A percentile compares a stretch with the other conserved stretches of the same genome.
Conservation (phyloP, 306 rosid species). For the Gleditsia sinensis region DNA sequence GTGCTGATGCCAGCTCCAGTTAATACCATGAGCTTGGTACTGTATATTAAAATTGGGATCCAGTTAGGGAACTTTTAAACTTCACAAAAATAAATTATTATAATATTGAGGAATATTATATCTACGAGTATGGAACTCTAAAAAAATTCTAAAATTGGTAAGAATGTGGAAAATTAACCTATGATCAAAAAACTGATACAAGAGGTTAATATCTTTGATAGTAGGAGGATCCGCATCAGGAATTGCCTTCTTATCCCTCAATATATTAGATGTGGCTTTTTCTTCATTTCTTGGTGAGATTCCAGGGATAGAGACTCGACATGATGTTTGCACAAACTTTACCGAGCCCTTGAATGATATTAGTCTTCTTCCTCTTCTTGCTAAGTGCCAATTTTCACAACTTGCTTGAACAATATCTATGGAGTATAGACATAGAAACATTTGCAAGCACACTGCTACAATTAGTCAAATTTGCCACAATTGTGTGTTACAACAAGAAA, state of each 20-base stretch:
- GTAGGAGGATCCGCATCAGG: constrained; percentile 92
- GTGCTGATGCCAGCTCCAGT: constrained; percentile 97
- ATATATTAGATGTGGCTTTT: constrained; percentile 38
- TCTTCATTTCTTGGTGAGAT: constrained; percentile 38
- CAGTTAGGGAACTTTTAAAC: constrained; percentile 17
- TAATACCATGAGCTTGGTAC: constrained; percentile 71
- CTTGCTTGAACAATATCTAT: constrained; percentile 46
- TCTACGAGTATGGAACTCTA: not conserved
- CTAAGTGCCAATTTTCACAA: constrained; percentile 39
- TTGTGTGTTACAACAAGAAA: not conserved
- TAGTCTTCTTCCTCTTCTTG: constrained; percentile 41
- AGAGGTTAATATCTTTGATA: constrained; percentile 57
- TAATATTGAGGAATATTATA: constrained; percentile 1
- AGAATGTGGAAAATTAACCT: constrained; percentile 52
- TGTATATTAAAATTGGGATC: constrained; percentile 42
- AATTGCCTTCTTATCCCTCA: constrained; percentile 63
- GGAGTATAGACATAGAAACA: not conserved
- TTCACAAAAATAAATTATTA: not conserved
- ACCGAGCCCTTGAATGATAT: constrained; percentile 41
- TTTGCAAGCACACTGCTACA: not conserved
- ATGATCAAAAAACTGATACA: constrained; percentile 69
- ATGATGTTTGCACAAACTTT: constrained; percentile 59
- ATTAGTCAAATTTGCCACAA: constrained; percentile 16
- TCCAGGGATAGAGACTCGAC: constrained; percentile 54
- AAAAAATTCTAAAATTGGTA: not conserved